Conservation (phyloP, 2,329 filamentous ascomycete species). For the Scorias spongiosa region DNA sequence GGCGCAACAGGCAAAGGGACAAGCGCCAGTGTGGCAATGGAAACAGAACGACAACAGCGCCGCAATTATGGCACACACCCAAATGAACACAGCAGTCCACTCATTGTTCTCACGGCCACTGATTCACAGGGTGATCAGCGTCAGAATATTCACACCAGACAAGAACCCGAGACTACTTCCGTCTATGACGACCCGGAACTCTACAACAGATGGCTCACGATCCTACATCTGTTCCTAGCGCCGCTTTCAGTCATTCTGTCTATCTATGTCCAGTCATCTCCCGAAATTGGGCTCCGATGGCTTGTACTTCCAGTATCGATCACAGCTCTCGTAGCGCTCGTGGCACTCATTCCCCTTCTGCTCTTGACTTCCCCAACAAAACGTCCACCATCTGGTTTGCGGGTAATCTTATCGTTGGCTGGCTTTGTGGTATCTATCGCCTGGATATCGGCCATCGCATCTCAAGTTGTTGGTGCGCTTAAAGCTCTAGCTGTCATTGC, state of each 20-base stretch:
- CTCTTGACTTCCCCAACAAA: constrained; percentile 51
- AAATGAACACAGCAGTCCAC: not conserved
- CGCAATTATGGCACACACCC: constrained; percentile 9
- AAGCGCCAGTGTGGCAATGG: constrained; percentile 18
- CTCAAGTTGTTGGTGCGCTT: constrained; percentile 86
- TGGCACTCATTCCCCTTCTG: constrained; percentile 52
- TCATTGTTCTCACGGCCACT: not conserved
- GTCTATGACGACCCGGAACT: constrained; percentile 15
- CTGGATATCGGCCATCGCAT: constrained; percentile 93
- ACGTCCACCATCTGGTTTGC: constrained; percentile 47
- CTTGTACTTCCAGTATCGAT: constrained; percentile 38
- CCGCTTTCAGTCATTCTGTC: constrained; percentile 70
- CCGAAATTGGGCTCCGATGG: constrained; percentile 36
- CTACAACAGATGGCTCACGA: constrained; percentile 87
- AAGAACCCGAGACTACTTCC: not conserved
- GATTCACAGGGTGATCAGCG: too few species aligned
- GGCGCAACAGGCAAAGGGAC: constrained; percentile 18
- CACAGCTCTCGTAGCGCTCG: constrained; percentile 40
- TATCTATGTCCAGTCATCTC: constrained; percentile 30
- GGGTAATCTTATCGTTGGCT: constrained; percentile 67
- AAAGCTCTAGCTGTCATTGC: constrained; percentile 87
- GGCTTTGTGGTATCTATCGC: constrained; percentile 85
- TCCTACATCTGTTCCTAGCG: constrained; percentile 71
- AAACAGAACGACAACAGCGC: constrained; percentile 12
- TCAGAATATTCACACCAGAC: too few species aligned